These are phyloP conservation scores for Nephelium lappaceum DNA, from an alignment of 345 rosid species.

Conservation along the genomic window DNA sequence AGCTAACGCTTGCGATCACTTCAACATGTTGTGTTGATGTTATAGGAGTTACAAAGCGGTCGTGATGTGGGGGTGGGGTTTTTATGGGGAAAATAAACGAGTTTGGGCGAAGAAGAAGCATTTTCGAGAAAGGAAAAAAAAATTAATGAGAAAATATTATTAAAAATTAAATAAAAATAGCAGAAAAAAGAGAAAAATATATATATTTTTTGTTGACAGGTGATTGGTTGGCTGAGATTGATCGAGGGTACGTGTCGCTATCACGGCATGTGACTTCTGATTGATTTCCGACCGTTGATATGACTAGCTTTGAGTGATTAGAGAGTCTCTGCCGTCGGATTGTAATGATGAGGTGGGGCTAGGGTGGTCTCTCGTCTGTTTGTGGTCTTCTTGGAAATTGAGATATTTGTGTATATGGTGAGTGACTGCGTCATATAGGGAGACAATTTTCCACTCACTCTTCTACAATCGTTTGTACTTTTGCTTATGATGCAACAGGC, in stretches of 20 bases:
- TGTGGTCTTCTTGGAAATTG: constrained; percentile 37
- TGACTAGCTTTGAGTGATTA: neutral
- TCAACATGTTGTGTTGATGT: neutral
- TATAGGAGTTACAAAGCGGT: neutral
- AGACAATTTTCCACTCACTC: constrained; percentile 13
- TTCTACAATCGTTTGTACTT: neutral
- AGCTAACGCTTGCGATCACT: neutral
- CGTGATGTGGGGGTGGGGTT: neutral
- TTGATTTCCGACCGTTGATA: constrained; percentile 25
- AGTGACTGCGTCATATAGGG: constrained; percentile 38
- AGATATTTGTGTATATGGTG: neutral
- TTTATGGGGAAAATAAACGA: neutral
- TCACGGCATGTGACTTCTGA: constrained; percentile 17
- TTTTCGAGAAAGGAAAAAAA: constrained; percentile 23
- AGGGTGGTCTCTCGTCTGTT: constrained; percentile 8
- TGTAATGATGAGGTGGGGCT: neutral
- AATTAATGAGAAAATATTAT: neutral
- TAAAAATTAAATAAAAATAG: too few relatives aligned
- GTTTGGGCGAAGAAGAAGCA: neutral
- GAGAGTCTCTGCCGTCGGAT: constrained; percentile 33
- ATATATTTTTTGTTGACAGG: neutral
- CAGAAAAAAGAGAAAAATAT: too few relatives aligned
- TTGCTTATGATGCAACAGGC: neutral
- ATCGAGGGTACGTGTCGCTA: constrained; percentile 16
- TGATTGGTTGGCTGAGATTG: constrained; percentile 25